A percentile compares a stretch with the other conserved stretches of the same genome.
Conservation (phyloP, 441 rosid genomes). For the Lepidium campestre region DNA sequence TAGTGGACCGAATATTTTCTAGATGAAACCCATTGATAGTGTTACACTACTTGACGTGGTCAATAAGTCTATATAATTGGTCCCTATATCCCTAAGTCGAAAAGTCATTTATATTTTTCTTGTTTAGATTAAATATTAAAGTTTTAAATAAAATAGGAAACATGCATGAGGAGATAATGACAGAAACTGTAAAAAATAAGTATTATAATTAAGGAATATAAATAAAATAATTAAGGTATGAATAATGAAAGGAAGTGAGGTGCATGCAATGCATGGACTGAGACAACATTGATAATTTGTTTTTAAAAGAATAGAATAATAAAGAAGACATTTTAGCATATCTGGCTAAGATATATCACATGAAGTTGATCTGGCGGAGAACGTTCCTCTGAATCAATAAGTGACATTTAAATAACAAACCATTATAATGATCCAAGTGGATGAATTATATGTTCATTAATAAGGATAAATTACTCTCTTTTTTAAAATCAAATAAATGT, state of each 20-base stretch:
- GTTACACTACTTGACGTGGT: too few relatives aligned
- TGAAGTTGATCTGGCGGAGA: background rate
- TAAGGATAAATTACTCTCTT: too few relatives aligned
- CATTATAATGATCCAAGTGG: slow-evolving; percentile 17
- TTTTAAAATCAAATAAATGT: too few relatives aligned
- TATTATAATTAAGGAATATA: background rate
- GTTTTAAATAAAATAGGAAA: too few relatives aligned
- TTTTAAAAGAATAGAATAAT: background rate
- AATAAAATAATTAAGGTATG: background rate
- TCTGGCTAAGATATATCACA: slow-evolving; percentile 27
- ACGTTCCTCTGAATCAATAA: slow-evolving; percentile 5
- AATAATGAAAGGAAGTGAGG: background rate
- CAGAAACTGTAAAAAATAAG: too few relatives aligned
- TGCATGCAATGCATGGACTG: slow-evolving; percentile 14
- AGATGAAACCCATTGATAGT: too few relatives aligned
- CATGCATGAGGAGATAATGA: too few relatives aligned
- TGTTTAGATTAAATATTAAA: too few relatives aligned
- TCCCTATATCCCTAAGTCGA: too few relatives aligned
- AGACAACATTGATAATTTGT: slow-evolving; percentile 10
- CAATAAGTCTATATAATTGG: too few relatives aligned
- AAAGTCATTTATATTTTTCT: too few relatives aligned
- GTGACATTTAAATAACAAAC: slow-evolving; percentile 16
- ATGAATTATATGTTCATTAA: background rate
- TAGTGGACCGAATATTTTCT: too few relatives aligned
- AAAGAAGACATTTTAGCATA: slow-evolving; percentile 1